Conservation (phyloP, 768 basidiomycete genomes). For the Pisolithus orientalis region DNA sequence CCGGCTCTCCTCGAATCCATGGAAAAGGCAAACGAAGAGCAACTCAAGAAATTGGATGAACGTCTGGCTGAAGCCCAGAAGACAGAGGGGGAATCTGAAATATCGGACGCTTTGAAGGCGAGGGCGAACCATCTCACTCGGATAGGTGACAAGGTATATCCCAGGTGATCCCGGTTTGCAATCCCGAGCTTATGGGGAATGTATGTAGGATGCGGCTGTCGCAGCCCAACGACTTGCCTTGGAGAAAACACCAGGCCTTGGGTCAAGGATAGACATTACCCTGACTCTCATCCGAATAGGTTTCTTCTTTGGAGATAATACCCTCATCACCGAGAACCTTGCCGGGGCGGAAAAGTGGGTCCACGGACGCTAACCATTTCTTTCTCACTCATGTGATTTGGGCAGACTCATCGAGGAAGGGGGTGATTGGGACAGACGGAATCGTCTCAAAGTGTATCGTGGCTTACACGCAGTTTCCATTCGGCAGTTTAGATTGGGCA, state of each 20-base stretch:
- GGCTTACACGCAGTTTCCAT: slow-evolving; percentile 76
- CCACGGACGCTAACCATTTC: slow-evolving; percentile 26
- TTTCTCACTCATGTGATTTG: not conserved
- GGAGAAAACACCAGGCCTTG: slow-evolving; percentile 88
- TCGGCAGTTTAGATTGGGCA: slow-evolving; percentile 78
- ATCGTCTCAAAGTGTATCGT: slow-evolving; percentile 23
- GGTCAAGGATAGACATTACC: slow-evolving; percentile 88
- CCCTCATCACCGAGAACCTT: slow-evolving; percentile 65
- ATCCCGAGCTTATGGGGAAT: slow-evolving; percentile 6
- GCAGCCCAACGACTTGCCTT: slow-evolving; percentile 79
- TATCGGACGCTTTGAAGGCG: slow-evolving; percentile 36
- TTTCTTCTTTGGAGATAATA: slow-evolving; percentile 80
- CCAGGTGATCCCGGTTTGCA: slow-evolving; percentile 20
- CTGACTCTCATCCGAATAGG: slow-evolving; percentile 86
- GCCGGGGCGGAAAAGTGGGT: slow-evolving; percentile 76
- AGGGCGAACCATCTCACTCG: slow-evolving; percentile 82
- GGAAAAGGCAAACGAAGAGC: slow-evolving; percentile 17
- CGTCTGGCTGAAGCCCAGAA: too few relatives aligned
- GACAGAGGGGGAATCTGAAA: slow-evolving; percentile 55
- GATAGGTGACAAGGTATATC: slow-evolving; percentile 45
- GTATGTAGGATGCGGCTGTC: slow-evolving; percentile 69
- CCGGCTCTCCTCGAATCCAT: slow-evolving; percentile 1
- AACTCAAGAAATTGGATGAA: slow-evolving; percentile 63
- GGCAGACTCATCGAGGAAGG: too few relatives aligned
- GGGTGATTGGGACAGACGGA: too few relatives aligned